Evolutionary conservation across 2,329 filamentous ascomycete species (phyloP), one percentile per base, ranked within the genome.

Genomic region (Pseudocercospora crystallina): DNA sequence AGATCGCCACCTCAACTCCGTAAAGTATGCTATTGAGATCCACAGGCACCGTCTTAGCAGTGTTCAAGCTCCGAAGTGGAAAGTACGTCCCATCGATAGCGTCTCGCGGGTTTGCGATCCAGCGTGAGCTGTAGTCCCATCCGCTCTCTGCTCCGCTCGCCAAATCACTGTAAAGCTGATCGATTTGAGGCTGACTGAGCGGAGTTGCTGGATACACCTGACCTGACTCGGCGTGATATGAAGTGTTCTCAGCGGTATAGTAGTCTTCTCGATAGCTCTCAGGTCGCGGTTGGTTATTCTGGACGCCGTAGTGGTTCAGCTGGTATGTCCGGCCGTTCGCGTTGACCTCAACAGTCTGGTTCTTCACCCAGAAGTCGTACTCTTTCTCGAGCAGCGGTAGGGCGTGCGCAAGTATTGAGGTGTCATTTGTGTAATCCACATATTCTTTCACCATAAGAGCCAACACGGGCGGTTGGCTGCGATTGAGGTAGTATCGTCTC

Each of bases 11-110:
- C 61, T 87, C 84, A 57, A 85, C 85, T 60, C 77, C 77, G 65
- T 86, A 87, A 8, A 87, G 69, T 38, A 87, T 86, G 1, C 83
- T 80, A 67, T 87, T 87, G 55, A 87, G 75, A 49, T 86, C 84
- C 2, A 87, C 81, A 1, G 82, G 81, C 1, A 87, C 71, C 9
- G 80, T 76, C 39, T 80, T 75, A 49, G 72, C 70, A 5, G 78
- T 78, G 65, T 86, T 85, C 37, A 86, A 75, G 11, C 78, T 83
- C 30, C 83, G 79, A 8, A 87, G 73, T 0, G 84, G 84, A 69
- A 87, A 87, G 65, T 82, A 85, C 14, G 78, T 73, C 59, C 85
- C 81, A 20, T 72, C 68, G 31, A 77, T 76, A 5, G 83, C 82
- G 61, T 86, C 83, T 3, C 69, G 65, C 0, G 83, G 83, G 15